phyloP scores from a whole-genome alignment of 2,329 filamentous ascomycete species.

The Aplosporella prunicola region DNA sequence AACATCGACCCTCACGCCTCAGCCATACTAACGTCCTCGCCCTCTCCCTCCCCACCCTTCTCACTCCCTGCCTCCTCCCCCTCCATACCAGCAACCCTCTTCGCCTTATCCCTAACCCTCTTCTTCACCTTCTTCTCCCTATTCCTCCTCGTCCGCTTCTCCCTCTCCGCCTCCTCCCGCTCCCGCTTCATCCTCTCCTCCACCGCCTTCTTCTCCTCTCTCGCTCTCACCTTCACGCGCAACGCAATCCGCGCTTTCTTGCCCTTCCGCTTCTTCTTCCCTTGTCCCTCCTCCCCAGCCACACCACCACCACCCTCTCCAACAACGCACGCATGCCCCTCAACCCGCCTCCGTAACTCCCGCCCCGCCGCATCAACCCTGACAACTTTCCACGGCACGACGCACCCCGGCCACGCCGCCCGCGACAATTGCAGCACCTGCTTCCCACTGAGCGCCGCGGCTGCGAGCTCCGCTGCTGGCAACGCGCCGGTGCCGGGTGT shows the following conservation, averaged over 20 bases:
- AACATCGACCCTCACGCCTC: too few relatives aligned
- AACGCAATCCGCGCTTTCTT: constrained; percentile 28
- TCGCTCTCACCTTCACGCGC: constrained; percentile 23
- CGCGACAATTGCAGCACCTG: constrained; percentile 21
- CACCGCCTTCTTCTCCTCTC: constrained; percentile 19
- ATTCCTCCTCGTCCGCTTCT: not conserved
- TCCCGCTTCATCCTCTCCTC: constrained; percentile 19
- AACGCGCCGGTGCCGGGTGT: constrained; percentile 20
- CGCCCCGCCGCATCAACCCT: constrained; percentile 16
- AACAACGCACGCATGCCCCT: too few relatives aligned
- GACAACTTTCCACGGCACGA: constrained; percentile 29
- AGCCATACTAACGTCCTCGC: too few relatives aligned
- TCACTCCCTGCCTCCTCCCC: too few relatives aligned
- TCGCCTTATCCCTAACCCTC: not conserved
- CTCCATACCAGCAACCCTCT: not conserved
- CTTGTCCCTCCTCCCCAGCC: constrained; percentile 17
- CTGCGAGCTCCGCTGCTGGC: constrained; percentile 16
- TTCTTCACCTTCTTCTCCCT: not conserved
- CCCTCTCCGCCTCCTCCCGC: constrained; percentile 17
- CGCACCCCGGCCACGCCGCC: constrained; percentile 25
- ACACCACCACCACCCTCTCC: constrained; percentile 17
- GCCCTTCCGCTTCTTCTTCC: constrained; percentile 17
- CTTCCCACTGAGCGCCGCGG: constrained; percentile 21
- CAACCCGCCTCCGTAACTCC: too few relatives aligned
- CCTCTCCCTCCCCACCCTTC: too few relatives aligned